phyloP scores from a whole-genome alignment of 768 basidiomycete genomes.

The Suillus cothurnatus region DNA sequence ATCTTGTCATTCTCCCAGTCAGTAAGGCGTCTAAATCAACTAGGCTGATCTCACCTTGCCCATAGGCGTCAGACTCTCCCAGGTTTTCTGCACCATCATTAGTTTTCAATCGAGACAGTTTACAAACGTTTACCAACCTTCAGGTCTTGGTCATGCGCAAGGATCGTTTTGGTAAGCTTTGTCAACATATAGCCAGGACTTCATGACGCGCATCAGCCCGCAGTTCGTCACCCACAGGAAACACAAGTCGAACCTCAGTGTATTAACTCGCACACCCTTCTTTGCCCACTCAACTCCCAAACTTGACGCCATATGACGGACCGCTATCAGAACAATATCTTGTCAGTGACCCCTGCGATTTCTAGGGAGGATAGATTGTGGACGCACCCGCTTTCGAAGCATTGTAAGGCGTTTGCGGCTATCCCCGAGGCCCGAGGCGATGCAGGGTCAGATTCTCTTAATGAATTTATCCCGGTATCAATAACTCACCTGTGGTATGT shows the following conservation, averaged over 20 bases:
- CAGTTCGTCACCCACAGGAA: neutral
- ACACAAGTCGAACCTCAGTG: constrained; percentile 55
- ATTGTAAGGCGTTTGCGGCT: constrained; percentile 95
- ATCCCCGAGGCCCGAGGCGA: constrained; percentile 10
- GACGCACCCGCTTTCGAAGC: constrained; percentile 85
- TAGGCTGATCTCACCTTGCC: constrained; percentile 57
- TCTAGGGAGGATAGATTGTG: neutral
- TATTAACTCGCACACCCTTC: constrained; percentile 84
- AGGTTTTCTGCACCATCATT: constrained; percentile 59
- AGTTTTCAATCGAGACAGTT: neutral
- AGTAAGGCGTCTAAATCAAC: constrained; percentile 9
- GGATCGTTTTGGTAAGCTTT: constrained; percentile 81
- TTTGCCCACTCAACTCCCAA: constrained; percentile 97
- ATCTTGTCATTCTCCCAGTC: constrained; percentile 48
- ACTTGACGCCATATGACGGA: constrained; percentile 91
- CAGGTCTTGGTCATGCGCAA: constrained; percentile 73
- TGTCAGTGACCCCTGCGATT: constrained; percentile 11
- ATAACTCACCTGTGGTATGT: constrained; percentile 74
- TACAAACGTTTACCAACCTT: constrained; percentile 50
- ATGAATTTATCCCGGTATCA: neutral
- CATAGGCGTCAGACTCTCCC: constrained; percentile 87
- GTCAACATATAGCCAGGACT: constrained; percentile 97
- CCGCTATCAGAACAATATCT: constrained; percentile 49
- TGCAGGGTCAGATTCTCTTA: neutral
- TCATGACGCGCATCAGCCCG: constrained; percentile 12